Evolutionary conservation across 306 rosid species (phyloP), one percentile per base, ranked within the genome.

Genomic region (Cucurbita argyrosperma): DNA sequence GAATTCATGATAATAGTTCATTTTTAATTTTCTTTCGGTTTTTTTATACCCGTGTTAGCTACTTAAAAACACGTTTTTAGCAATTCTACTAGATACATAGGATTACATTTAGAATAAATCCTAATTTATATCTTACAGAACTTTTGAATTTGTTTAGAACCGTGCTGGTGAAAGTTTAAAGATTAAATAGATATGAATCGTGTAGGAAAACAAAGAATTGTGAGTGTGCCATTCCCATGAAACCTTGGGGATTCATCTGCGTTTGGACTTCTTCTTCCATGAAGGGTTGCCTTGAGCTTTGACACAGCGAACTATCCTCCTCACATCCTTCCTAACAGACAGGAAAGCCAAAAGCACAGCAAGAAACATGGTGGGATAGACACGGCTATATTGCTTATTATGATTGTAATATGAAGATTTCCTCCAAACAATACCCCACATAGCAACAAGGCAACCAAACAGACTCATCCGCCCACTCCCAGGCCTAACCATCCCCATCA

Each of bases 241-340:
- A 13, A 50, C 54, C n/a, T 50, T 50, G 5, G 23, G 39, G 35
- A 30, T 58, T 63, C 51, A 39, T 39, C 18, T 64, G 50, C 51
- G 49, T 40, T 64, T 39, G 50, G 8, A 1, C 7, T 64, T 64
- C 9, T 64, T 64, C 16, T 64, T 64, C 16, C 9, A 64, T 9
- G 51, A 64, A 64, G 54, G 23, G 5, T 19, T 64, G 51, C 5
- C 13, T 64, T 40, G 65, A 42, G 64, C 19, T 72, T 42, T 76
- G 83, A 77, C 77, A 79, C 83, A 59, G 43, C 88, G 96, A 43
- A 89, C 58, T 53, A 93, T 80, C 84, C 76, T 85, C 59, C 96
- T 83, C 2, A 93, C 90, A 88, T 93, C 98, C 79, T 65, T 93
- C 82, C 85, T 82, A 16, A 90, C 74, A 11, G 90, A 89, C 76